Evolutionary conservation across 371 early-diverging fungal genomes (phyloP), one percentile per base, ranked within the genome.

Genomic region (Mortierella sp.): DNA sequence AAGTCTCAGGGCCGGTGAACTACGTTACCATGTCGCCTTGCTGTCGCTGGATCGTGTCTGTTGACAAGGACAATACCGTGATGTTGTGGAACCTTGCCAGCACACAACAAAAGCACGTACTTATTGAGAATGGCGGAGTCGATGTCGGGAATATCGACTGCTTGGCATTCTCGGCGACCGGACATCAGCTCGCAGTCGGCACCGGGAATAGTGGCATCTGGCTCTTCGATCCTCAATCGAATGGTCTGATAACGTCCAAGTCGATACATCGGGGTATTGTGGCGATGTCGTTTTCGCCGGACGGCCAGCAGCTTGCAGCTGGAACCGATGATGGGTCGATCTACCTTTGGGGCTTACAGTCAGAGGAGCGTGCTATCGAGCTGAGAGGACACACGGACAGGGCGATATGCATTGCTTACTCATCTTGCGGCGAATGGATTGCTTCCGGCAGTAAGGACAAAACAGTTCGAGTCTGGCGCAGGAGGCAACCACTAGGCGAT

Each of bases 121-220:
- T 10, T 8, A 27, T 49, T 16, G 27, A 10, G 27, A 56, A 27
- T 41, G 41, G 41, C 41, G 41, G 41, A 41, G 0, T 0, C 41
- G 0, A 0, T 41, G 0, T 5, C 6, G 41, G 6, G 6, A 0
- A 0, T 6, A 41, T 7, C 41, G 0, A 7, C 6, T 41, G 41
- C 41, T 41, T 41, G 41, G 41, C 56, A 56, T 35, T 63, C 63
- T 63, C 63, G 18, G 4, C 63, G 3, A 12, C 29, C 2, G 63
- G 60, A 16, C 16, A 4, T 29, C 35, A 16, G 14, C 14, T 60
- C 41, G 41, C 41, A 41, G 1, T 41, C 6, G 4, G 32, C 11
- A 41, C 41, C 1, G 0, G 48, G 48, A n/a, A n/a, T n/a, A n/a
- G n/a, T n/a, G n/a, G 0, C 1, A 32, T 60, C 11, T 32, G 35